Evolutionary conservation across 2,329 filamentous ascomycete genomes (phyloP), one percentile per base, ranked within the genome.

Genomic region (Fusarium liriodendri): DNA sequence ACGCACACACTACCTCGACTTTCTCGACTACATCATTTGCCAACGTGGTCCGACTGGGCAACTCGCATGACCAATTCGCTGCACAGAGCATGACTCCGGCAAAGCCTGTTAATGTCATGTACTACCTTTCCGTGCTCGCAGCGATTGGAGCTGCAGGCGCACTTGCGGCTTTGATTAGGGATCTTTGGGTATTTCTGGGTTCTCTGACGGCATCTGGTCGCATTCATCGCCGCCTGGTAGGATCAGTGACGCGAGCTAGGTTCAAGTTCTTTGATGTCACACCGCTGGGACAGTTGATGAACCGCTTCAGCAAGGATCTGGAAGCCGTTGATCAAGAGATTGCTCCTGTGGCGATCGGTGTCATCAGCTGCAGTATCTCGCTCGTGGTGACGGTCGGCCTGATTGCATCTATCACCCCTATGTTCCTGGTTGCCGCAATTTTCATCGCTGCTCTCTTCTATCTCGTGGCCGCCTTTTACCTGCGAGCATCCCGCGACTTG

Each of bases 261-360:
- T 98, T 99, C 87, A 95, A 94, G 80, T 99, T 99, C 85, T 99
- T 99, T 79, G 97, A 99, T 79, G 93, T 96, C 1, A 99, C 97
- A 0, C 97, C 97, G 3, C 89, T 98, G 0, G 97, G 97, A 14
- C 96, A 98, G 83, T 88, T 99, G 78, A 98, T 98, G 92, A 99
- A 99, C 83, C 91, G 97, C 22, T 99, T 99, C 85, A 98, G 96
- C 81, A 98, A 98, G 83, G 97, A 99, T 81, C 90, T 99, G 16
- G 95, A 99, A 82, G 92, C 95, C 13, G 89, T 99, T 22, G 97
- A 99, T 76, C 97, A 99, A 81, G 97, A 99, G 82, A 94, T 99
- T 67, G 95, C 97, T 0, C 95, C 95, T 3, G 92, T 97, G 45
- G 96, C 97, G 25, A 95, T 98, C 76, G 90, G 90, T 63, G 89